Conservation (phyloP, 306 rosid species). For the Malus asiatica region DNA sequence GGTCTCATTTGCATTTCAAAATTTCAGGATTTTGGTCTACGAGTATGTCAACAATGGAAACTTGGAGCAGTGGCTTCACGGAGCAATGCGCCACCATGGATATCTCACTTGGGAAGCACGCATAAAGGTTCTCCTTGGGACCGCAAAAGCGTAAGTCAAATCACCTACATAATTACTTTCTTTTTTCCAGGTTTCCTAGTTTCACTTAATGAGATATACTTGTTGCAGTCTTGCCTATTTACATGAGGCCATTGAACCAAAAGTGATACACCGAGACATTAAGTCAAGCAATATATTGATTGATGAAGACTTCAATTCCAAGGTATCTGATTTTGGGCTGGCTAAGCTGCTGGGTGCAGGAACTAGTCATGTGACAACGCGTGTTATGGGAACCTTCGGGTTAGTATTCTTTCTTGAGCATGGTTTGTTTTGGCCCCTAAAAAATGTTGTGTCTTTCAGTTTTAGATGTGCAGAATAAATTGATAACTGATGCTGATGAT, state of each 20-base stretch:
- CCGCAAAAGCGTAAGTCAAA: slow-evolving; percentile 86
- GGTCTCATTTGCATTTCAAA: slow-evolving; percentile 1
- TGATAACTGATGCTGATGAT: not conserved
- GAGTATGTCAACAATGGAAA: slow-evolving; percentile 95
- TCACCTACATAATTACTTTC: not conserved
- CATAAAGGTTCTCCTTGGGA: slow-evolving; percentile 80
- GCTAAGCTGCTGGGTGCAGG: slow-evolving; percentile 93
- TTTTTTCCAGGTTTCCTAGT: slow-evolving; percentile 12
- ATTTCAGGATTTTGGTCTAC: slow-evolving; percentile 73
- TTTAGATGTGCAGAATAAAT: not conserved
- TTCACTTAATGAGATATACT: slow-evolving; percentile 18
- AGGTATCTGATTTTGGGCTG: slow-evolving; percentile 94
- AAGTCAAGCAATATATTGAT: slow-evolving; percentile 92
- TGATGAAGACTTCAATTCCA: slow-evolving; percentile 82
- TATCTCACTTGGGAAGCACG: slow-evolving; percentile 99
- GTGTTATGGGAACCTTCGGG: slow-evolving; percentile 99
- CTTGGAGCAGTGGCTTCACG: slow-evolving; percentile 96
- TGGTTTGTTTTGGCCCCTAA: not conserved
- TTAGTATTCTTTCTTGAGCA: slow-evolving; percentile 27
- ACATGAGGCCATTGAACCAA: slow-evolving; percentile 94
- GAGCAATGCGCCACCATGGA: slow-evolving; percentile 91
- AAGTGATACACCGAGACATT: slow-evolving; percentile 86
- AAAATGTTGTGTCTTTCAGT: not conserved
- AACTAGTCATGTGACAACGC: slow-evolving; percentile 81
- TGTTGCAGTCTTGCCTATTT: slow-evolving; percentile 76